phyloP scores from a whole-genome alignment of 1,139 yeast species.

The Casaregolazyma suthepensis region DNA sequence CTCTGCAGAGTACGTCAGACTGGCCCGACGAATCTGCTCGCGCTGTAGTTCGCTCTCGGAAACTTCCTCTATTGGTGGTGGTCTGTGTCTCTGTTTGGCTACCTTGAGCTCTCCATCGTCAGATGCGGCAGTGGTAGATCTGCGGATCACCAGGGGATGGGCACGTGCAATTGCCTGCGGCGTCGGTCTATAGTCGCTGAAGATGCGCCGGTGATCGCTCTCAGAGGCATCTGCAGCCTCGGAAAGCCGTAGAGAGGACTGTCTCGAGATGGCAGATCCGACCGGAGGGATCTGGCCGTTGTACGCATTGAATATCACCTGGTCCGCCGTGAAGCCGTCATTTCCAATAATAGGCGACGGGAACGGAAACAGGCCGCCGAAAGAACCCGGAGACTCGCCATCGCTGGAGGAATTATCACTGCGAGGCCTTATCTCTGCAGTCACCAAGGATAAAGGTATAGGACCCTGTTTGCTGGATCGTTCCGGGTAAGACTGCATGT shows the following conservation, averaged over 20 bases:
- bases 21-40: neutral
- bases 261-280: conserved; percentile 23
- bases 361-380: conserved; percentile 25
- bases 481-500: neutral
- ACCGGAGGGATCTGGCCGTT: conserved; percentile 23
- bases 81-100: neutral
- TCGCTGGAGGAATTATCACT: neutral
- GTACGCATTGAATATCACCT: conserved; percentile 20
- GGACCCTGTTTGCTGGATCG: neutral
- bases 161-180: conserved; percentile 3
- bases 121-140: neutral
- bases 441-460: neutral
- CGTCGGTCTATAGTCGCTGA: conserved; percentile 18
- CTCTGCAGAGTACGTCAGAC: neutral
- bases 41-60: neutral
- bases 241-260: conserved; percentile 15
- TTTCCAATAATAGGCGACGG: conserved; percentile 29
- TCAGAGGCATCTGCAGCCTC: neutral
- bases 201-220: conserved; percentile 11
- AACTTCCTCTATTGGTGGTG: neutral
- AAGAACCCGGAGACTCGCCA: neutral
- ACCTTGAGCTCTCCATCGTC: neutral
- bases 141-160: neutral
- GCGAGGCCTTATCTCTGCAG: conserved; percentile 1
- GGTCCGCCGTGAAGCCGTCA: conserved; percentile 7